Evolutionary conservation across 1,284 basidiomycete species (phyloP), one percentile per base, ranked within the genome.

Genomic region (Wolfiporia cocos): DNA sequence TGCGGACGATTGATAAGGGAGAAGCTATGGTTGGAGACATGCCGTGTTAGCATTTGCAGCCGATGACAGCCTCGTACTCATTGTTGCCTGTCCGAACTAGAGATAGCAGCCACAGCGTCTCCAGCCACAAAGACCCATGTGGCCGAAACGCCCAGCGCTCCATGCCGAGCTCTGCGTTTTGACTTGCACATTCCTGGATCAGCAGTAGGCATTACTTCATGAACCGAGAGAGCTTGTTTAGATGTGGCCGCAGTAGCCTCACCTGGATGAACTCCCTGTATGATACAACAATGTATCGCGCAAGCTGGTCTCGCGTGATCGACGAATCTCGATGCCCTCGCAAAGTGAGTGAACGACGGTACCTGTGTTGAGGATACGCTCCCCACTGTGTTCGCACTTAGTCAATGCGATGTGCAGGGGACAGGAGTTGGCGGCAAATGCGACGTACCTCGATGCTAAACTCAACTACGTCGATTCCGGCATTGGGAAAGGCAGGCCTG

Each of bases 261-360:
- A 34, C 32, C 7, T 49, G 11, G 32, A 37, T 20, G 21, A 20
- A 24, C 21, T 37, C 22, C 6, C 35, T 19, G 21, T 37, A 34
- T 9, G 32, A 34, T 7, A 19, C 32, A 17, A 15, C 17, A 7
- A 34, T 18, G 32, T 34, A 34, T 19, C 32, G 32, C 10, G 32
- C 32, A 17, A 34, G 32, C 18, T 34, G 32, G 7, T 34, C 32
- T 7, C 32, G 32, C 18, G 32, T 34, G 7, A 34, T 34, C 32
- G 32, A 7, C 32, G 9, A 7, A 17, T 34, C 7, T 19, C 18
- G 7, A 7, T 15, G 32, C 10, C 32, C 32, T 6, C 17, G 32
- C 32, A 34, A 15, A 7, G 7, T 9, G 10, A 34, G 9, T 6
- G 17, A 9, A 17, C 32, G 32, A 34, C 17, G 32, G 17, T 34